Conservation (phyloP, 257 asterid species). For the Oldenlandia corymbosa region DNA sequence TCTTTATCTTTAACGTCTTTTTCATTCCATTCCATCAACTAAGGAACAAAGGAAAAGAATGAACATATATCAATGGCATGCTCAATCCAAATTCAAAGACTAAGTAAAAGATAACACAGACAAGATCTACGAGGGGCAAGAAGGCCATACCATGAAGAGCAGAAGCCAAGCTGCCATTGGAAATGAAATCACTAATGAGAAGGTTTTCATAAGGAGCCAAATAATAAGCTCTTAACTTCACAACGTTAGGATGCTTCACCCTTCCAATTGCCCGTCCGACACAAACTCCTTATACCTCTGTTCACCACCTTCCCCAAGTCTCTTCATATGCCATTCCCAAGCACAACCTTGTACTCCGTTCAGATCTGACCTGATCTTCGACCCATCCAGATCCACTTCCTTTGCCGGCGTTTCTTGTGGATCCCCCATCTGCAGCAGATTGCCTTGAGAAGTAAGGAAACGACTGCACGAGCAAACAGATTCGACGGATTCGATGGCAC, state of each 20-base stretch:
- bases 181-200: constrained; percentile 86
- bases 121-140: not conserved
- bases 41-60: no score
- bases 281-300: constrained; percentile 89
- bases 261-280: constrained; percentile 87
- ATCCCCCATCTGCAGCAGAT: no score
- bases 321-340: constrained; percentile 85
- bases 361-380: no score
- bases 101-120: no score
- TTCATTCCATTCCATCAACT: no score
- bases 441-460: no score
- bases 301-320: constrained; percentile 94
- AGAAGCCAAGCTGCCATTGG: constrained; percentile 79
- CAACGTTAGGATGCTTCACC: constrained; percentile 84
- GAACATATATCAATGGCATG: not conserved
- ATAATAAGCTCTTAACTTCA: constrained; percentile 84
- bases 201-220: constrained; percentile 98
- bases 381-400: no score
- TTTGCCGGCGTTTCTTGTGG: no score
- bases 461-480: no score
- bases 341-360: constrained; percentile 92
- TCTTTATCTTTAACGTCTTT: no score
- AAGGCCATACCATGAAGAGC: constrained; percentile 82
- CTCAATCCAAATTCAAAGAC: not conserved
- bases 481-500: no score